Base-by-base conservation (phyloP, 306 rosid species). In the Rosa chinensis region DNA sequence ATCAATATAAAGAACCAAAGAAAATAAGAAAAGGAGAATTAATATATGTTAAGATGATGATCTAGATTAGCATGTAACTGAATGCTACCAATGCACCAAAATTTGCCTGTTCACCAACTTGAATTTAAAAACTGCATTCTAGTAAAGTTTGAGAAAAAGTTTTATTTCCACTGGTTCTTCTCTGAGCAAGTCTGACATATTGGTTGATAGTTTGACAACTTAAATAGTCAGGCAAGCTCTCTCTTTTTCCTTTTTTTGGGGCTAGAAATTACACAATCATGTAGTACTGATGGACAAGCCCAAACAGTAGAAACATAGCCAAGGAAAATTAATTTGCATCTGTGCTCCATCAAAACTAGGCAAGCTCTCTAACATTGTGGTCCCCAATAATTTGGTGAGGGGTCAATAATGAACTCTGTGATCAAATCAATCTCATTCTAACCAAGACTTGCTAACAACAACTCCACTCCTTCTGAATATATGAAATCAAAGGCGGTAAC, bases 381-480 rank as follows among this genome's bases (percentile, higher is more conserved):
- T 35, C 63, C n/a, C 10, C 70, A 13, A 35, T 35, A 64, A 35
- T 13, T 64, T 14, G 71, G 23, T 66, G 23, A 37, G 44, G 39
- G 69, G 23, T 40, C 1, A 18, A 20, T 18, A 56, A 53, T 73
- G 50, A 39, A 39, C 52, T 20, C 5, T 21, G 13, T 47, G 66
- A 73, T 32, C 35, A 10, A 39, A n/a, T 73, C 32, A 11, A 9
- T 32, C 39, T 50, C 16, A 55, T 49, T 43, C 42, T 35, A 40
- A 67, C 16, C 50, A 35, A 6, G 10, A 56, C 28, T 39, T 53
- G 1, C 13, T 20, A 17, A 39, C 56, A 75, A 61, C 5, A 23
- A 23, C 9, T 74, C 67, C n/a, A 53, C 5, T 75, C 59, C 43
- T 44, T 75, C 58, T 45, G 78, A 25, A 58, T 21, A 47, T 12